Percentiles rank a stretch among this genome's conserved stretches.
Conservation (phyloP, 306 rosid genomes). For the Leucaena leucocephala region DNA sequence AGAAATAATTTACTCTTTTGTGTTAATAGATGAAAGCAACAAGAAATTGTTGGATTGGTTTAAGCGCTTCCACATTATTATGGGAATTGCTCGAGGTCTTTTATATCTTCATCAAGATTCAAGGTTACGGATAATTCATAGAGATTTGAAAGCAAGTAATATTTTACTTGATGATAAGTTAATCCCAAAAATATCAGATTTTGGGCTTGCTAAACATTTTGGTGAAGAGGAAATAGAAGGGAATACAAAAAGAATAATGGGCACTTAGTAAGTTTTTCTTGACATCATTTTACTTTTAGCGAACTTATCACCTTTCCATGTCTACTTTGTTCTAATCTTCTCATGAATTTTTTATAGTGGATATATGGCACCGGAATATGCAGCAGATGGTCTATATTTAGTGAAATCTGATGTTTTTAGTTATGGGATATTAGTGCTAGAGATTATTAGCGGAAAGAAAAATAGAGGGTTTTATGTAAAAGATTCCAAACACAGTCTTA, state of each 20-base stretch:
- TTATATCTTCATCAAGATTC: conserved; percentile 11
- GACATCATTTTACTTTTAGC: no score
- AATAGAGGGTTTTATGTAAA: conserved; percentile 34
- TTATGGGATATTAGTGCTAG: conserved; percentile 40
- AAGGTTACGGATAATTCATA: not conserved
- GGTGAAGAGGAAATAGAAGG: conserved; percentile 13
- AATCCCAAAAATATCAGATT: conserved; percentile 52
- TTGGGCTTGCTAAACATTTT: conserved; percentile 47
- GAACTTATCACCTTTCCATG: no score
- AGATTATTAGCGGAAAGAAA: conserved; percentile 48
- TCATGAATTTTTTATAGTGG: no score
- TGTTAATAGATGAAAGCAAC: not conserved
- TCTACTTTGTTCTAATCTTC: no score
- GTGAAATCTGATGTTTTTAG: conserved; percentile 2
- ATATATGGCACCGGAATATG: no score
- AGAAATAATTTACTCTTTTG: not conserved
- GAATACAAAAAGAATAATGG: conserved; percentile 15
- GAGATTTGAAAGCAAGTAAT: conserved; percentile 1
- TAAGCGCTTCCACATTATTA: not conserved
- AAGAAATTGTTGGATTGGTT: not conserved
- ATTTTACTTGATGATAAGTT: conserved; percentile 44
- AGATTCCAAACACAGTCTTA: conserved; percentile 36
- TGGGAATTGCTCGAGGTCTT: not conserved
- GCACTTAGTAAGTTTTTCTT: no score
- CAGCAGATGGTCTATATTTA: conserved; percentile 40